phyloP scores from a whole-genome alignment of 306 rosid species.

The Citrullus colocynthis region DNA sequence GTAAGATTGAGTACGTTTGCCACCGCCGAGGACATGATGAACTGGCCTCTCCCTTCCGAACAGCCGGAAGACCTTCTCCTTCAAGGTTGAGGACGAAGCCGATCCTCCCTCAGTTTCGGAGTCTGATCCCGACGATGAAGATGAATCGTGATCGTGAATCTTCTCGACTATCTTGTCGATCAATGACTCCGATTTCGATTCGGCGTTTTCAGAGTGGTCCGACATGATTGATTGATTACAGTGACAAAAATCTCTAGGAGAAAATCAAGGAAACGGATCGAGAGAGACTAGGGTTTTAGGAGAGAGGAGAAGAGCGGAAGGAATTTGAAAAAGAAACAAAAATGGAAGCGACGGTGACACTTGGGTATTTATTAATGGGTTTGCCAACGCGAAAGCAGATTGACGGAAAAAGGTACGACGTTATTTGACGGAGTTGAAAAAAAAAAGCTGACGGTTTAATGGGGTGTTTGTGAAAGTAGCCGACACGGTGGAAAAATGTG shows the following conservation, averaged over 20 bases:
- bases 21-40: slow-evolving; percentile 74
- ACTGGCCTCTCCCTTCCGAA: slow-evolving; percentile 73
- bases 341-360: neutral
- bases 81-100: slow-evolving; percentile 14
- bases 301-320: neutral
- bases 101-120: slow-evolving; percentile 33
- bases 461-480: neutral
- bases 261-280: neutral
- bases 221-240: slow-evolving; percentile 31
- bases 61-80: slow-evolving; percentile 53
- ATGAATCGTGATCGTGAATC: slow-evolving; percentile 46
- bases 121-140: slow-evolving; percentile 51
- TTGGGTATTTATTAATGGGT: neutral
- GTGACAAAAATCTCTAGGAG: neutral
- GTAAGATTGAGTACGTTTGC: slow-evolving; percentile 44
- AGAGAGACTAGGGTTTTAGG: slow-evolving; percentile 5
- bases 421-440: neutral
- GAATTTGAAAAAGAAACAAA: neutral
- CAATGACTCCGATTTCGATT: slow-evolving; percentile 31
- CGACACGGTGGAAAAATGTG: neutral
- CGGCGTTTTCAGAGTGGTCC: slow-evolving; percentile 38
- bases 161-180: slow-evolving; percentile 52
- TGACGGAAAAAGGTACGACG: slow-evolving; percentile 5
- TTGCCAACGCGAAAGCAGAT: neutral
- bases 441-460: neutral